These are phyloP conservation scores for Sporothrix pseudoabietina DNA, from an alignment of 2,329 filamentous ascomycete species.

Conservation along the genomic window DNA sequence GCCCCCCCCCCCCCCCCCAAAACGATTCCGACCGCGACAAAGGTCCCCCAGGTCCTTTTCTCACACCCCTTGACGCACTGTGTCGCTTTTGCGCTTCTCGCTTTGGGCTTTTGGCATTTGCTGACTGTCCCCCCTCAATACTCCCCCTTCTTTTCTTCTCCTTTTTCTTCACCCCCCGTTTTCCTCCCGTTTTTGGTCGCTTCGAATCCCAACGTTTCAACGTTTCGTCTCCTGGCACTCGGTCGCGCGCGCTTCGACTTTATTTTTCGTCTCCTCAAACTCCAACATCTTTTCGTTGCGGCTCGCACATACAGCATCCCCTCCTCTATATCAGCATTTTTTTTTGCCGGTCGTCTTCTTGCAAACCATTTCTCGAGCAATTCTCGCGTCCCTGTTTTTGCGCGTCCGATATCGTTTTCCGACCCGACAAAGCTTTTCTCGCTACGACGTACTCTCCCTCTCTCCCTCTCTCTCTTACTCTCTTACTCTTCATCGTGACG, in stretches of 20 bases:
- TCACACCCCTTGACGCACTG: background rate
- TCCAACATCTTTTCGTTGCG: background rate
- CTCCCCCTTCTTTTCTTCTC: background rate
- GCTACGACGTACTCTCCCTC: background rate
- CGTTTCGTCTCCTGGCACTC: conserved; percentile 19
- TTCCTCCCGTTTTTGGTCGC: conserved; percentile 4
- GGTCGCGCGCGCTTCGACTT: conserved; percentile 29
- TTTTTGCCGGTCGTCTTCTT: conserved; percentile 14
- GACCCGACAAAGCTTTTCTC: conserved; percentile 7
- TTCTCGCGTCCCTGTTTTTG: background rate
- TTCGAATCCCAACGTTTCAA: conserved; percentile 20
- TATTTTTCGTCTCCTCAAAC: background rate
- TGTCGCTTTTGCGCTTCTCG: background rate
- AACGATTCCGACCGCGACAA: conserved; percentile 1
- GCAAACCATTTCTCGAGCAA: background rate
- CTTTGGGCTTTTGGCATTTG: background rate
- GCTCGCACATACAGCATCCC: background rate
- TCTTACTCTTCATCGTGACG: background rate
- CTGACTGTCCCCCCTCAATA: conserved; percentile 19
- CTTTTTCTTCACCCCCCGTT: background rate
- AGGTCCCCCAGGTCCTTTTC: conserved; percentile 3
- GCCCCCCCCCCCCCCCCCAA: background rate
- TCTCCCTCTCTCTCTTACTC: background rate
- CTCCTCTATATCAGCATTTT: background rate
- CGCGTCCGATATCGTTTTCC: background rate